Base-by-base conservation (phyloP, 2,329 filamentous ascomycete species). In the Macrophomina tecta region DNA sequence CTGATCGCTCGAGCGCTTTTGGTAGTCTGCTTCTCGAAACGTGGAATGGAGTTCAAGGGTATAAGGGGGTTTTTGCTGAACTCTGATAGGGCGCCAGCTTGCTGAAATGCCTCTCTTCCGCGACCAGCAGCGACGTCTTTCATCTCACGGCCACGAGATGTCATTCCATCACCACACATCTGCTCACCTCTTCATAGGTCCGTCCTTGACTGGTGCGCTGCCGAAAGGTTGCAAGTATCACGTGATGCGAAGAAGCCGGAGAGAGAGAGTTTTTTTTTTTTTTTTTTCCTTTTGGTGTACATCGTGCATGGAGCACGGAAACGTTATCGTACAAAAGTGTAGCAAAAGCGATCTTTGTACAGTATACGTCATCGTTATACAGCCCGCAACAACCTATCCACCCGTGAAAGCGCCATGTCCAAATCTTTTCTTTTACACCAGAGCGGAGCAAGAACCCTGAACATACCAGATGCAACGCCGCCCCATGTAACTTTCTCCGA, bases 361-460 rank as follows among this genome's bases (percentile, higher is more conserved):
- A 36, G n/a, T 45, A 5, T 34, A 38, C 23, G 23, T n/a, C 16
- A 32, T n/a, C 55, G 18, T 38, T 30, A 12, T 30, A 49, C 42
- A 62, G 28, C 45, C n/a, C 30, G 18, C 58, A 62, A 16, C 45
- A 16, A 28, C 45, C 58, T 49, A 62, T 62, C 45, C 34, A 49
- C 30, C n/a, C 32, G 45, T 51, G 45, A 40, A 48, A 62, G 58
- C 32, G 42, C 58, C 45, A n/a, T 49, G 42, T 14, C 45, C n/a
- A 49, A 28, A 49, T 38, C 38, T 34, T 62, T 36, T 30, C 45
- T 40, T 14, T 16, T 62, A 62, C 58, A 38, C 45, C 45, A 49
- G 58, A 62, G 58, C 58, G 58, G 58, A 62, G 58, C 58, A 46
- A 62, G 52, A 49, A 49, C 32, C 58, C 58, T 62, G 30, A 38